Percentiles rank a stretch among this genome's conserved stretches.
Conservation (phyloP, 495 filamentous ascomycete genomes). For the Halenospora varia region DNA sequence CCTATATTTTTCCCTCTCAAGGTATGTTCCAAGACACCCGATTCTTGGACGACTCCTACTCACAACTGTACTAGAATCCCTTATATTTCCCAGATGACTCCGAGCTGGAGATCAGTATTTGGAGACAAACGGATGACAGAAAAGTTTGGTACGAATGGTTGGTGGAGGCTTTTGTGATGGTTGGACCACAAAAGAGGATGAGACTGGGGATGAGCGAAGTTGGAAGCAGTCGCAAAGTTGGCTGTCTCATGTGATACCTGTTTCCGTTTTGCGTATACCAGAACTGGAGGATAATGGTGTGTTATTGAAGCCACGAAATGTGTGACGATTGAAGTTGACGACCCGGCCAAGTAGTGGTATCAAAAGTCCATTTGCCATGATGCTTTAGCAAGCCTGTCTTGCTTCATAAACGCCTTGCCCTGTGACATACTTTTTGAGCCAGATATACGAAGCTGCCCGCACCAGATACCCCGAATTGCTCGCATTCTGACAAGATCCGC, state of each 20-base stretch:
- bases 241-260: conserved; percentile 74
- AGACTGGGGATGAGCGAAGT: conserved; percentile 78
- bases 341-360: not conserved
- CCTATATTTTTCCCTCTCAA: conserved; percentile 97
- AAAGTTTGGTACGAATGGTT: conserved; percentile 99
- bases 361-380: conserved; percentile 1
- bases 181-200: conserved; percentile 57
- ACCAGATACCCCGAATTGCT: not conserved
- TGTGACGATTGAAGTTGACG: not conserved
- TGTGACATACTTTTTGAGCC: conserved; percentile 19
- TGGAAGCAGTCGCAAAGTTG: conserved; percentile 85
- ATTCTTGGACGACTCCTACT: not conserved
- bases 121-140: conserved; percentile 87
- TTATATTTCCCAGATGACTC: conserved; percentile 81
- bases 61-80: conserved; percentile 55
- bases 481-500: not conserved
- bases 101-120: conserved; percentile 87
- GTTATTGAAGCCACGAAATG: conserved; percentile 6
- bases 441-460: not conserved
- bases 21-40: conserved; percentile 44
- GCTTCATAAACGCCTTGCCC: conserved; percentile 23
- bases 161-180: conserved; percentile 72
- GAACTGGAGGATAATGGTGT: not conserved
- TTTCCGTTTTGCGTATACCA: not conserved
- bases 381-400: not conserved